Evolutionary conservation across 352 stramenopile genomes (phyloP), one percentile per base, ranked within the genome.

Genomic region (Phytophthora litchii): DNA sequence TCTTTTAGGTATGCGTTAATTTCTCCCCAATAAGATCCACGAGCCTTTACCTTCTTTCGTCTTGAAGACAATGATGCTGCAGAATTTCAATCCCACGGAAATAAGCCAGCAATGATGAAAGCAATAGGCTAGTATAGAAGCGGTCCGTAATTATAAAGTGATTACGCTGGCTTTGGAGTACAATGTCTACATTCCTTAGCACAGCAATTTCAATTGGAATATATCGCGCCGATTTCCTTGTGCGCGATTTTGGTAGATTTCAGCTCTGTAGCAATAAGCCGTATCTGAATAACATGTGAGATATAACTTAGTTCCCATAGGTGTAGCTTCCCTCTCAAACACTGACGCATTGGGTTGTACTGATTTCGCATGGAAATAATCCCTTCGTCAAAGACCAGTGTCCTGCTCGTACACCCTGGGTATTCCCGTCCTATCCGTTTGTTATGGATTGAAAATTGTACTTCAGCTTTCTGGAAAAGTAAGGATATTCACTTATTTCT

Each of bases 41-140:
- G 17, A 35, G 38, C 19, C 2, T 4, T 13, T 21, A 3, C 11
- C 13, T 8, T 49, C 19, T 7, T 43, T 49, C 50, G 49, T 58
- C 27, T 58, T 47, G 27, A 36, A 50, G 7, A 58, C 37, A 12
- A 49, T 58, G 16, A 13, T n/a, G 3, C 6, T 7, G 27, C 38
- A 44, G n/a, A 49, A 51, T 9, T 40, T 31, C 8, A 48, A 58
- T 50, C 3, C 52, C 3, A 60, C 52, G 20, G 52, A 32, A 7
- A 52, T 53, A 0, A 60, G 40, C 0, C 42, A 60, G 52, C 8
- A 53, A 44, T 5, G 41, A 46, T 10, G 20, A 60, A n/a, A 54
- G 44, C n/a, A 54, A 20, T n/a, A 60, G 40, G n/a, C 41, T 60
- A 1, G 52, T 32, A 5, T 57, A 52, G 11, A 60, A 60, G 1